phyloP scores from a whole-genome alignment of 2,329 filamentous ascomycete genomes.

The Penicillium sp. region DNA sequence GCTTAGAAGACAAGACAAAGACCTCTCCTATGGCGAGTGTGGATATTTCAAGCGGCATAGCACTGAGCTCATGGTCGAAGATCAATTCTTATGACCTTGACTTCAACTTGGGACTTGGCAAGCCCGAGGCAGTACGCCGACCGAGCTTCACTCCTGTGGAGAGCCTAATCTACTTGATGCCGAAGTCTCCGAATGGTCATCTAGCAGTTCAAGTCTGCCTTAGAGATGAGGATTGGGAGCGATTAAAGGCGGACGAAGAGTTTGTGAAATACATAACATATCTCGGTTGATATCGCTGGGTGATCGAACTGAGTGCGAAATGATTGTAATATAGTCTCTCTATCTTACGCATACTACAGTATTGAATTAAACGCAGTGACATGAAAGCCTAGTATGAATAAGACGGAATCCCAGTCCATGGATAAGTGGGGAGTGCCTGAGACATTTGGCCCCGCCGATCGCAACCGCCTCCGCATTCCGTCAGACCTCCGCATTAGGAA shows the following conservation, averaged over 20 bases:
- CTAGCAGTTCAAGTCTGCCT: conserved; percentile 48
- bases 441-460: conserved; percentile 1
- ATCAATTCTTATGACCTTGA: conserved; percentile 47
- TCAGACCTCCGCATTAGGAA: conserved; percentile 17
- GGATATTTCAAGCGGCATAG: conserved; percentile 45
- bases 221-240: conserved; percentile 49
- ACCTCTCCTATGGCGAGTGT: conserved; percentile 29
- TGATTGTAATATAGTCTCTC: not conserved
- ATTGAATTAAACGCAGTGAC: too few relatives aligned
- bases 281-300: conserved; percentile 29
- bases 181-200: conserved; percentile 43
- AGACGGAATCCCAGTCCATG: not conserved
- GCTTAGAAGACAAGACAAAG: conserved; percentile 33
- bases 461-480: conserved; percentile 15
- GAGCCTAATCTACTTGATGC: conserved; percentile 53
- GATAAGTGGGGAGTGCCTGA: not conserved
- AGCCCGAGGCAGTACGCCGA: conserved; percentile 48
- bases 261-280: conserved; percentile 42
- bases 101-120: conserved; percentile 47
- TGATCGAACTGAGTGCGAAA: not conserved
- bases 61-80: conserved; percentile 57
- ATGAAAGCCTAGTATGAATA: not conserved
- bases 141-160: conserved; percentile 49
- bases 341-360: too few relatives aligned
- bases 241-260: conserved; percentile 44